Evolutionary conservation across 495 filamentous ascomycete genomes (phyloP), one percentile per base, ranked within the genome.

Genomic region (Lophiotrema nucula): DNA sequence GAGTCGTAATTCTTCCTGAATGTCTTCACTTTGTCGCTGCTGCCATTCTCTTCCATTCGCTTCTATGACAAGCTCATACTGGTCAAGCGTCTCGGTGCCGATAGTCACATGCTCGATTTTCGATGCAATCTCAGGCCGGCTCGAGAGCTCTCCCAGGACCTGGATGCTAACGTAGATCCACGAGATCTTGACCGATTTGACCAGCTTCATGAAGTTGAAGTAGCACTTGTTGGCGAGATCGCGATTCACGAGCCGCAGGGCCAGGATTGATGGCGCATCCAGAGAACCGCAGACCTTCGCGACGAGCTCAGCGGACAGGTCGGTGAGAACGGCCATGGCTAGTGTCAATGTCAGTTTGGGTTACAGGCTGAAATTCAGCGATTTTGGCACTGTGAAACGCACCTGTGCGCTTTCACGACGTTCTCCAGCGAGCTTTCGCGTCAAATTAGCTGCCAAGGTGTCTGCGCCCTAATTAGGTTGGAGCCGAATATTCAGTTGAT

Each of bases 91-190:
- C 48, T 52, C 48, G 13, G 31, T 41, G 3, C 48, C 48, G 28
- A 52, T 6, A 16, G 33, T 52, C 18, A 52, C 23, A 24, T 52
- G 48, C 19, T 52, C 33, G 48, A 52, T 26, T 15, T 23, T 41
- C 23, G 10, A 2, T 13, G 48, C 33, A 33, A 52, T 23, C 6
- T 15, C 12, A 10, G 11, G 15, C 13, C 12, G 3, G 3, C 10
- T 5, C 2, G 21, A 4, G 3, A 41, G 13, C 2, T 33, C 27
- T 16, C 41, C 33, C 33, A 41, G 28, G 8, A 12, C 33, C 13
- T 33, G 16, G n/a, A 52, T 3, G 33, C 48, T 52, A 5, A 33
- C 4, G 2, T 11, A 33, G 33, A 4, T 8, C 18, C 38, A 15
- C 10, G 18, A 38, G 11, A 52, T 25, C 21, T 52, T 52, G 48